Percentiles rank a stretch among this genome's conserved stretches.
These are phyloP conservation scores for Psilocybe mexicana DNA, from an alignment of 1,284 basidiomycete genomes.

Conservation along the genomic window DNA sequence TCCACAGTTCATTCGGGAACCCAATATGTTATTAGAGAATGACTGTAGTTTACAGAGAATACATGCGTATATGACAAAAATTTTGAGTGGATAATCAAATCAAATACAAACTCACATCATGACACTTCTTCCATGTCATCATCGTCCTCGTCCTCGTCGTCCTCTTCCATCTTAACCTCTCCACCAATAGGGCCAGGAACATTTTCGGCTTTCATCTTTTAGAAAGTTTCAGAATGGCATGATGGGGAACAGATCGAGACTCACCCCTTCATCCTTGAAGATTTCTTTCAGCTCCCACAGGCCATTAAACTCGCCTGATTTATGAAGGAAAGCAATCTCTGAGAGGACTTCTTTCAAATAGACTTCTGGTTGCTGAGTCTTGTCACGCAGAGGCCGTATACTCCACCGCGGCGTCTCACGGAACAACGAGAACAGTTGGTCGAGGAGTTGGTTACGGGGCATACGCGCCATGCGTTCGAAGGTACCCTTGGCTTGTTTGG, in stretches of 20 bases:
- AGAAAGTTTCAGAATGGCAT: conserved; percentile 2
- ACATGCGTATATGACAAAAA: too few species aligned
- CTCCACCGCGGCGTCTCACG: conserved; percentile 82
- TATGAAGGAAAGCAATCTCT: conserved; percentile 82
- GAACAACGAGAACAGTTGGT: conserved; percentile 83
- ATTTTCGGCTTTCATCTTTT: conserved; percentile 58
- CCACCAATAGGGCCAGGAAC: conserved; percentile 43
- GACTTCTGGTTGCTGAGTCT: conserved; percentile 87
- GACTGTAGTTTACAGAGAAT: too few species aligned
- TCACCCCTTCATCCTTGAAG: conserved; percentile 60
- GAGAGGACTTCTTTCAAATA: conserved; percentile 88
- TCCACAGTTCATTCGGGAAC: too few species aligned
- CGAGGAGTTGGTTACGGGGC: conserved; percentile 86
- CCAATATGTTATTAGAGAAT: too few species aligned
- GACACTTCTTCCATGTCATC: conserved; percentile 61
- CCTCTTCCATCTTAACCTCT: conserved; percentile 43
- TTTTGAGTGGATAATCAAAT: too few species aligned
- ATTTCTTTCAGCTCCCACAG: conserved; percentile 70
- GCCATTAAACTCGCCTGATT: conserved; percentile 75
- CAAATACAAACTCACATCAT: conserved; percentile 19
- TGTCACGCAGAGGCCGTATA: conserved; percentile 77
- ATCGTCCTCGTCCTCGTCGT: conserved; percentile 43
- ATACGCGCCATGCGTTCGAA: conserved; percentile 90
- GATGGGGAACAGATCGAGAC: conserved; percentile 25
- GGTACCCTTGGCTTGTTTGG: conserved; percentile 63